Conservation (phyloP, 2,329 filamentous ascomycete species). For the Arthrobotrys sphaeroides region DNA sequence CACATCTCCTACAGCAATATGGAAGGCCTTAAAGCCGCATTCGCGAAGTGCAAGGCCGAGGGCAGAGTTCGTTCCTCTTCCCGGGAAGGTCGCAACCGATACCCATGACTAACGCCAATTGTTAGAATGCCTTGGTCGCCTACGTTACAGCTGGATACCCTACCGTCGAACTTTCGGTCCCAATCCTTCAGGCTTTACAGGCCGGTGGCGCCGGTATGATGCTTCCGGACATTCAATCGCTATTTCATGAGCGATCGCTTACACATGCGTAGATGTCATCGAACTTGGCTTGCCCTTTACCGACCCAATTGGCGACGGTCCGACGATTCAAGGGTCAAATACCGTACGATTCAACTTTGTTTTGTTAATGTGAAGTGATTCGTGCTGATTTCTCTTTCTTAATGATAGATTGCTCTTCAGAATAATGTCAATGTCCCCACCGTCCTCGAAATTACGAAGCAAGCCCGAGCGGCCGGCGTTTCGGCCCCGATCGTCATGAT, state of each 20-base stretch:
- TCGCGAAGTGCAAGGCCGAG: slow-evolving; percentile 69
- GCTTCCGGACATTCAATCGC: slow-evolving; percentile 4
- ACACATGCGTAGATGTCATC: slow-evolving; percentile 75
- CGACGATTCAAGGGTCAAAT: slow-evolving; percentile 95
- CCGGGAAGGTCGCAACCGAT: not conserved
- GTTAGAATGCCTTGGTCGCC: slow-evolving; percentile 82
- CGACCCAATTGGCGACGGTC: slow-evolving; percentile 96
- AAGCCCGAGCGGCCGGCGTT: slow-evolving; percentile 79
- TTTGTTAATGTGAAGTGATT: slow-evolving; percentile 32
- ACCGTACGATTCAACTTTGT: slow-evolving; percentile 69
- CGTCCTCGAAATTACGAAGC: slow-evolving; percentile 83
- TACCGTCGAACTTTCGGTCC: slow-evolving; percentile 79
- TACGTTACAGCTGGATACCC: slow-evolving; percentile 97
- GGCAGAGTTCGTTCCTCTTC: slow-evolving; percentile 60
- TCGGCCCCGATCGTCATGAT: slow-evolving; percentile 88
- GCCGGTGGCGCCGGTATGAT: slow-evolving; percentile 83
- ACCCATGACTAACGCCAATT: slow-evolving; percentile 21
- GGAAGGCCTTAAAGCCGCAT: slow-evolving; percentile 68
- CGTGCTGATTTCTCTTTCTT: not conserved
- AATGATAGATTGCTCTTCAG: slow-evolving; percentile 72
- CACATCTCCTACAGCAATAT: slow-evolving; percentile 46
- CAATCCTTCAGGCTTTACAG: slow-evolving; percentile 88
- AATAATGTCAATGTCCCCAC: slow-evolving; percentile 86
- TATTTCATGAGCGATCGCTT: not conserved
- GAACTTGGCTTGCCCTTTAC: slow-evolving; percentile 97